A percentile compares a stretch with the other conserved stretches of the same genome.
These are phyloP conservation scores for Magnolia changhungtana DNA, from an alignment of 164 flowering plant species.

Conservation along the genomic window DNA sequence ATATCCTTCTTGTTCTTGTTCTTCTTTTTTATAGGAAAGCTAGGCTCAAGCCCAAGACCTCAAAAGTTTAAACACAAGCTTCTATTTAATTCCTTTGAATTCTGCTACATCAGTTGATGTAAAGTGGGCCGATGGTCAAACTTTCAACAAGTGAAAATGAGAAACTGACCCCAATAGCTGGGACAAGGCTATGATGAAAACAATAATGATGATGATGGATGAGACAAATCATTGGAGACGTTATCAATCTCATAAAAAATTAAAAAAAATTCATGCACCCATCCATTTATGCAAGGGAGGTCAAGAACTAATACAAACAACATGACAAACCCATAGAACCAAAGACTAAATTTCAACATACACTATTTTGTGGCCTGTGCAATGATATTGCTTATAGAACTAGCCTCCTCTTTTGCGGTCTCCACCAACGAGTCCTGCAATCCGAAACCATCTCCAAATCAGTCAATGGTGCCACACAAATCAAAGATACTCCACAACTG, in stretches of 20 bases:
- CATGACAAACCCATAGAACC: not conserved
- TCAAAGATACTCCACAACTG: not conserved
- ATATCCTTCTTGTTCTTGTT: no score
- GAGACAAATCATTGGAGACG: not conserved
- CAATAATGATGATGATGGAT: not conserved
- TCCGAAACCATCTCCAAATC: conserved; percentile 15
- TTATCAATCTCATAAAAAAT: no score
- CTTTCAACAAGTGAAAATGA: not conserved
- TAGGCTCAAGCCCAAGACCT: no score
- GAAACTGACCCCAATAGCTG: not conserved
- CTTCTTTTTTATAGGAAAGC: no score
- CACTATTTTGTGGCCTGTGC: conserved; percentile 81
- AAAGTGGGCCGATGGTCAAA: not conserved
- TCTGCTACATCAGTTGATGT: no score
- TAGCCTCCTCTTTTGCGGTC: conserved; percentile 85
- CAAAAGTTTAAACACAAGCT: no score
- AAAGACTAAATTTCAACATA: not conserved
- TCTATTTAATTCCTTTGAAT: no score
- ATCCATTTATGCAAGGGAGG: not conserved
- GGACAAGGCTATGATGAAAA: not conserved
- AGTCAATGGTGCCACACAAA: not conserved
- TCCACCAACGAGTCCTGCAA: conserved; percentile 86
- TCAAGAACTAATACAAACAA: not conserved
- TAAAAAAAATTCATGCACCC: not conserved
- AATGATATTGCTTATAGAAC: conserved; percentile 77